phyloP scores from a whole-genome alignment of 352 stramenopile genomes.

The Globisporangium megalacanthum region DNA sequence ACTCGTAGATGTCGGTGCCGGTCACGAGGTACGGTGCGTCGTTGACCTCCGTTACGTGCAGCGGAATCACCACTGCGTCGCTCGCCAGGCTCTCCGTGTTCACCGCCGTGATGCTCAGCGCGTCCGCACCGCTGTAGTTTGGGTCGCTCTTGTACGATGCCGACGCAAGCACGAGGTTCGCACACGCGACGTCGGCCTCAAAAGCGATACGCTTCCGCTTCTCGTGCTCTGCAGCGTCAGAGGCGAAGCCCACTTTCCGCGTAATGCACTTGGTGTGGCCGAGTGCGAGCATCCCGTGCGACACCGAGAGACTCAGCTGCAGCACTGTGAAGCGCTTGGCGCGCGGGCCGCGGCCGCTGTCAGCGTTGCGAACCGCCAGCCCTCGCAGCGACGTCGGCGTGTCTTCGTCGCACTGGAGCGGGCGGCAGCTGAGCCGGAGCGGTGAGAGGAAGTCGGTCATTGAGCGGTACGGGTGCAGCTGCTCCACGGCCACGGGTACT shows the following conservation, averaged over 20 bases:
- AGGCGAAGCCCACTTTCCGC: conserved; percentile 1
- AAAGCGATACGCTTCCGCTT: conserved; percentile 14
- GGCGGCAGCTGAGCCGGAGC: conserved; percentile 32
- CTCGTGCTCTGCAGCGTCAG: background rate
- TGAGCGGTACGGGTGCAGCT: conserved; percentile 19
- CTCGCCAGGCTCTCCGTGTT: conserved; percentile 8
- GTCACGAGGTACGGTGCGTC: conserved; percentile 52
- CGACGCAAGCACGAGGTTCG: conserved; percentile 29
- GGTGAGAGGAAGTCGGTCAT: conserved; percentile 39
- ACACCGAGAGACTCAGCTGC: conserved; percentile 24
- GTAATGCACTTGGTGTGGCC: conserved; percentile 22
- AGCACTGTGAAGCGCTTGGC: conserved; percentile 13
- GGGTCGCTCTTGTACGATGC: conserved; percentile 35
- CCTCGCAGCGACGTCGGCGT: conserved; percentile 19
- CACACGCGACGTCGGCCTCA: conserved; percentile 24
- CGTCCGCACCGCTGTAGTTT: conserved; percentile 41
- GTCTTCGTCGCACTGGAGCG: conserved; percentile 44
- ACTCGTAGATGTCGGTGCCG: conserved; percentile 34
- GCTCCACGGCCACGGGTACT: conserved; percentile 20
- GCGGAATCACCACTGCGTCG: conserved; percentile 32
- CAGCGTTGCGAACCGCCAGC: conserved; percentile 31
- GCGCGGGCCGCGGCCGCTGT: conserved; percentile 8
- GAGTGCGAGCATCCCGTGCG: conserved; percentile 23
- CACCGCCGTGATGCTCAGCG: conserved; percentile 28
- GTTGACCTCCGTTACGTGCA: conserved; percentile 52